phyloP scores from a whole-genome alignment of 192 early-diverging fungal species.

The Obelidium mucronatum region DNA sequence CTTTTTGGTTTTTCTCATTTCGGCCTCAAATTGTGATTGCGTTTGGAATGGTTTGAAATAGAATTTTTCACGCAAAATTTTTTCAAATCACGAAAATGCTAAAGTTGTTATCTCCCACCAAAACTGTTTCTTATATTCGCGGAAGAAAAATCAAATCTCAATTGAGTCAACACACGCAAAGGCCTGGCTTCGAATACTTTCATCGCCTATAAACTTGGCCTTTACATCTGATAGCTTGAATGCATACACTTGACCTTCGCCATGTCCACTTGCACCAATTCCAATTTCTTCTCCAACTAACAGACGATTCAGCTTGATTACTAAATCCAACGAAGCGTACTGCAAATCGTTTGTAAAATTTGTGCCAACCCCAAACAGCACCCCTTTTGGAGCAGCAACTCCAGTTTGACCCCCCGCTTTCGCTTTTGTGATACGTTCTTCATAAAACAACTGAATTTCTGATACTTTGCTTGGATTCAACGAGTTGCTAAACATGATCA shows the following conservation, averaged over 20 bases:
- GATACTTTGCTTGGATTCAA: slow-evolving; percentile 17
- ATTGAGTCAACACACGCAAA: not conserved
- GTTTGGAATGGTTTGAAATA: too few relatives aligned
- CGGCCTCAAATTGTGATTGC: too few relatives aligned
- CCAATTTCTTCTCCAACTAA: too few relatives aligned
- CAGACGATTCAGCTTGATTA: slow-evolving; percentile 27
- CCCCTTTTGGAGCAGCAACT: not conserved
- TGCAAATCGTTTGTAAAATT: slow-evolving; percentile 31
- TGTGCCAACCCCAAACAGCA: slow-evolving; percentile 14
- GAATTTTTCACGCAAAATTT: too few relatives aligned
- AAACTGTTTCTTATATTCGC: too few relatives aligned
- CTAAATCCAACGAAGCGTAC: slow-evolving; percentile 11
- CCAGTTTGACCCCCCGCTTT: not conserved
- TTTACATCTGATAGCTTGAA: slow-evolving; percentile 29
- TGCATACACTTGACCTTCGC: not conserved
- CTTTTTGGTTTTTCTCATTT: too few relatives aligned
- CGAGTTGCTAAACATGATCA: slow-evolving; percentile 18
- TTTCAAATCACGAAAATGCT: too few relatives aligned
- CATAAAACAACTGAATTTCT: not conserved
- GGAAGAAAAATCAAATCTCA: too few relatives aligned
- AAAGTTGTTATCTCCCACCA: too few relatives aligned
- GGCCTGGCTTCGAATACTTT: not conserved
- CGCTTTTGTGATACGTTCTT: not conserved
- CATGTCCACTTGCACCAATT: not conserved
- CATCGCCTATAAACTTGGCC: slow-evolving; percentile 20